Evolutionary conservation across 805 yeast genomes (phyloP), one percentile per base, ranked within the genome.

Genomic region (Lachancea kluyveri): DNA sequence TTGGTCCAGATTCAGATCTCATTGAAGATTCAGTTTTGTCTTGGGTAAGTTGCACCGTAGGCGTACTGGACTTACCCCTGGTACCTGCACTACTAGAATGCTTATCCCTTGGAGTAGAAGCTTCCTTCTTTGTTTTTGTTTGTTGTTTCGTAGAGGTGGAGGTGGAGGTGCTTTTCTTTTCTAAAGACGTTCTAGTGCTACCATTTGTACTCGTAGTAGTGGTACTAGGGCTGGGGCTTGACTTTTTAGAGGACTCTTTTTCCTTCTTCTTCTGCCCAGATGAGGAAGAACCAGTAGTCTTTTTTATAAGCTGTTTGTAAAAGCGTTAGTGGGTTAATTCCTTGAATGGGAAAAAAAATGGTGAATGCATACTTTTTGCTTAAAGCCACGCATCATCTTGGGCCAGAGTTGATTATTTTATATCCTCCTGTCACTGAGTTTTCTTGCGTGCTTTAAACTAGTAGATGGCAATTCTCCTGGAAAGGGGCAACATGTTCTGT

Each of bases 381-480:
- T 77, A 57, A 77, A 77, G 17, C 83, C 83, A 61, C 76, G 77
- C 83, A 77, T 77, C 85, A 77, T 77, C 48, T 66, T 73, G 57
- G 40, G 40, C 23, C 21, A 26, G 13, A 24, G 19, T 9, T 8
- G 10, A 10, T 21, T 30, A 2, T n/a, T n/a, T n/a, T n/a, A n/a
- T n/a, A n/a, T n/a, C n/a, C n/a, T n/a, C n/a, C n/a, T n/a, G n/a
- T n/a, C n/a, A n/a, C n/a, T n/a, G n/a, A n/a, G n/a, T n/a, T n/a
- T n/a, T n/a, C n/a, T n/a, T n/a, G n/a, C n/a, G n/a, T n/a, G n/a
- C n/a, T n/a, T n/a, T n/a, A n/a, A n/a, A n/a, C n/a, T n/a, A n/a
- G n/a, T n/a, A n/a, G n/a, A n/a, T n/a, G n/a, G n/a, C n/a, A n/a
- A n/a, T n/a, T n/a, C n/a, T n/a, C n/a, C n/a, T n/a, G n/a, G n/a